These are phyloP conservation scores for Chenopodium berlandieri DNA, from an alignment of 148 eudicot genomes.

Conservation along the genomic window DNA sequence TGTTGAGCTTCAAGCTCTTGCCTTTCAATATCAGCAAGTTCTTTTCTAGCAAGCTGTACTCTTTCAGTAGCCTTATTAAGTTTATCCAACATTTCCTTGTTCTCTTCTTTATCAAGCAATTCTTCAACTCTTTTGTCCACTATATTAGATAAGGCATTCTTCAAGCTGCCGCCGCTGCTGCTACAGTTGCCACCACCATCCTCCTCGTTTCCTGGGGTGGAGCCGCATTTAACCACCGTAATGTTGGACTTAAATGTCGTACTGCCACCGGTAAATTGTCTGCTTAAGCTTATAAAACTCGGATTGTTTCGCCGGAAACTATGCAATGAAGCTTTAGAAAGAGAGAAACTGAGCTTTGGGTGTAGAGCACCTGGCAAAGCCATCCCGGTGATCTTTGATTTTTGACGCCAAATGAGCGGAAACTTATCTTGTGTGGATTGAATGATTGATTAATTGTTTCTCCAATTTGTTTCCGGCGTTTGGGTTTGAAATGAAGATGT, in stretches of 20 bases:
- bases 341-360: slow-evolving; percentile 16
- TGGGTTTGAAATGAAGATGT: neutral
- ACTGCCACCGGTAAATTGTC: neutral
- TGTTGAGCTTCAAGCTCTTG: slow-evolving; percentile 67
- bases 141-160: slow-evolving; percentile 49
- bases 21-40: slow-evolving; percentile 64
- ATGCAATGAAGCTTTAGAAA: slow-evolving; percentile 11
- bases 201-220: slow-evolving; percentile 16
- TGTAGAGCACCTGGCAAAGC: slow-evolving; percentile 17
- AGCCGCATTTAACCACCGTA: slow-evolving; percentile 35
- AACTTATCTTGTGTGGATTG: neutral
- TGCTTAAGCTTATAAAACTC: neutral
- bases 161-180: slow-evolving; percentile 30
- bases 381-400: neutral
- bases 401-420: neutral
- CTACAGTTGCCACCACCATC: slow-evolving; percentile 9
- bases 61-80: slow-evolving; percentile 63
- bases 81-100: slow-evolving; percentile 63
- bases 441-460: neutral
- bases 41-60: slow-evolving; percentile 68
- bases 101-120: slow-evolving; percentile 64
- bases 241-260: neutral
- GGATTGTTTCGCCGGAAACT: neutral
- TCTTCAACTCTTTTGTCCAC: slow-evolving; percentile 65
- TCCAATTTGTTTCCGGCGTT: neutral